Evolutionary conservation across 345 rosid species (phyloP).

Genomic region (Fremontodendron californicum): DNA sequence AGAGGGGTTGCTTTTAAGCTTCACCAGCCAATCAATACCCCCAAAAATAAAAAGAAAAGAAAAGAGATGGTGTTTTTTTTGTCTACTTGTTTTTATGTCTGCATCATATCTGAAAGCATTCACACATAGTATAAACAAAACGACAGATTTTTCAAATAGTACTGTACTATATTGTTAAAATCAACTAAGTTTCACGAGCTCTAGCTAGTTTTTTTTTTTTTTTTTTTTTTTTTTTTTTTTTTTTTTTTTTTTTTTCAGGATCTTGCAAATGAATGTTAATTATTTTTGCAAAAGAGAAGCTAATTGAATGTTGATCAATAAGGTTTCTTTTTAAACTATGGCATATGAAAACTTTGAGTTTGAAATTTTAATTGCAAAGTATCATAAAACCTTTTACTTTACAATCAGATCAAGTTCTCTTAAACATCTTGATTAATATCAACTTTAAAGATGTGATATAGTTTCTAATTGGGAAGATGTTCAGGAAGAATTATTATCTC

Average conservation of each 20-base stretch:
- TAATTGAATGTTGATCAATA: no score
- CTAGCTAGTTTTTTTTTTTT: background rate
- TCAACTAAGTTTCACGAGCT: background rate
- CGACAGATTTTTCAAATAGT: background rate
- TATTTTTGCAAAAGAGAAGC: background rate
- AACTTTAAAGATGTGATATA: background rate
- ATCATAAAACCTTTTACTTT: no score
- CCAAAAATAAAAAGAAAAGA: background rate
- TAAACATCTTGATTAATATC: no score
- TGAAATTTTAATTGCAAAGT: no score
- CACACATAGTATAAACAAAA: background rate
- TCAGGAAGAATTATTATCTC: no score
- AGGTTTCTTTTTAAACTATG: no score
- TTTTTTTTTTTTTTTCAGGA: no score
- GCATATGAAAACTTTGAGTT: no score
- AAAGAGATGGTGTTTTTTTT: background rate
- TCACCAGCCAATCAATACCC: slow-evolving; percentile 10
- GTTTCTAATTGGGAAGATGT: background rate
- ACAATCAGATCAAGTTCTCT: no score
- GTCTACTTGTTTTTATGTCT: background rate
- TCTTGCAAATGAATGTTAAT: background rate
- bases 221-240: background rate
- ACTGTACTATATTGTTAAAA: background rate
- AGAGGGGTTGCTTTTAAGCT: background rate
- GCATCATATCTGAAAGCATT: background rate